phyloP scores from a whole-genome alignment of 2,329 filamentous ascomycete genomes.

The Ophiostoma quercus region DNA sequence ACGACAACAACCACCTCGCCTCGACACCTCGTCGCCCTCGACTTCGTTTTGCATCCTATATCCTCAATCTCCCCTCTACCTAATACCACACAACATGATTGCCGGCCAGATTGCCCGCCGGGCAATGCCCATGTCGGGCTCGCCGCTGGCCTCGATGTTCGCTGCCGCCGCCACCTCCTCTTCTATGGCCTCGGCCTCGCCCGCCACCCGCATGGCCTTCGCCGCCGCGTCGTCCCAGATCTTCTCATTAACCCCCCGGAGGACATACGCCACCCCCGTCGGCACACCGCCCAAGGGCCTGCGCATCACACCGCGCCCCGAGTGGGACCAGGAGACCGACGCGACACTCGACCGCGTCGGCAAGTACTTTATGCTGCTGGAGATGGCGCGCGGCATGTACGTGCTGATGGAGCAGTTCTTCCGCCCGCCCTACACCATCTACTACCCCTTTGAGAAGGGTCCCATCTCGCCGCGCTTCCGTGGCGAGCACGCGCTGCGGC shows the following conservation, averaged over 20 bases:
- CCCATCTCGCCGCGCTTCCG: conserved; percentile 97
- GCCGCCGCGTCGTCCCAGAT: conserved; percentile 8
- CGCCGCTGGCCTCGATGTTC: conserved; percentile 17
- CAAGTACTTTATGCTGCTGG: conserved; percentile 91
- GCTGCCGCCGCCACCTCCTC: conserved; percentile 14
- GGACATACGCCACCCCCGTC: conserved; percentile 61
- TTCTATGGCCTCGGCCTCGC: conserved; percentile 10
- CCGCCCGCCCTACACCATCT: conserved; percentile 97
- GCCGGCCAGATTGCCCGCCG: conserved; percentile 27
- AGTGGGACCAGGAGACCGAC: conserved; percentile 78
- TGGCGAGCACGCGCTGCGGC: conserved; percentile 91
- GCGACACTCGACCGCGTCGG: conserved; percentile 74
- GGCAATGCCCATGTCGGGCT: conserved; percentile 16
- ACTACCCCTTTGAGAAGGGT: conserved; percentile 98
- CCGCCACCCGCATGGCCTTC: conserved; percentile 12
- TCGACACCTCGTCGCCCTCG: not conserved
- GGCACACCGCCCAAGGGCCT: conserved; percentile 78
- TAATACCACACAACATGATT: conserved; percentile 22
- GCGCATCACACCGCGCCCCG: conserved; percentile 64
- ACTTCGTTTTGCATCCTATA: not conserved
- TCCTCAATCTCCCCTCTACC: not conserved
- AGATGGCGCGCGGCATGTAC: conserved; percentile 98
- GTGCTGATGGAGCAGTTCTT: conserved; percentile 97
- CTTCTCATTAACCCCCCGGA: conserved; percentile 23
- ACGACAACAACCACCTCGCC: conserved; percentile 4